Conservation (phyloP, 176 grass and related monocot genomes). For the Musa troglodytarum region DNA sequence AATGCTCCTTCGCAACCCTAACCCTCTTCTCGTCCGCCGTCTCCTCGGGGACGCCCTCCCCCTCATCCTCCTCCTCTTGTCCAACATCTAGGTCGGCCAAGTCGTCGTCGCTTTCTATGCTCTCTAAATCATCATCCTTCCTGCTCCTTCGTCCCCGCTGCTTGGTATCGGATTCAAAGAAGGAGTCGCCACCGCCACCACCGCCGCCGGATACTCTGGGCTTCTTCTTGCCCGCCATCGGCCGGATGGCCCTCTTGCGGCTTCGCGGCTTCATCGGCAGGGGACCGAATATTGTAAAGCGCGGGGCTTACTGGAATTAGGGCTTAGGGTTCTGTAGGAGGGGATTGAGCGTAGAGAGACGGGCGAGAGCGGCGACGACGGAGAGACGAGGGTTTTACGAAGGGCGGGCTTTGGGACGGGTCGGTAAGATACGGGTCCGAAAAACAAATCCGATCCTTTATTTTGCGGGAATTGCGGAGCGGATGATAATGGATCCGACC, state of each 20-base stretch:
- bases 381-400: too few relatives aligned
- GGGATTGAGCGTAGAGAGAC: not conserved
- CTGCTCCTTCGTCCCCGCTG: conserved; percentile 20
- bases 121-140: conserved; percentile 50
- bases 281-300: not conserved
- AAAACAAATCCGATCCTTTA: too few relatives aligned
- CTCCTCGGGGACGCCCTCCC: conserved; percentile 28
- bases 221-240: not conserved
- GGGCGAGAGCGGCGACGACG: not conserved
- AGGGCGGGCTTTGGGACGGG: too few relatives aligned
- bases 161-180: conserved; percentile 73
- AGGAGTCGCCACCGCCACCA: conserved; percentile 26
- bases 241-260: not conserved
- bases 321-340: not conserved
- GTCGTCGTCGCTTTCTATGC: conserved; percentile 54
- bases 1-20: conserved; percentile 55
- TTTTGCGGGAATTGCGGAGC: too few relatives aligned
- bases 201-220: not conserved
- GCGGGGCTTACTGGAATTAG: not conserved
- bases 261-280: not conserved
- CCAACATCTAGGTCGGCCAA: conserved; percentile 4
- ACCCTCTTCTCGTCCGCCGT: conserved; percentile 74
- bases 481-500: too few relatives aligned
- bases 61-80: conserved; percentile 19
- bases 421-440: too few relatives aligned